phyloP scores from a whole-genome alignment of 164 flowering plant species.

The Euptelea pleiosperma region DNA sequence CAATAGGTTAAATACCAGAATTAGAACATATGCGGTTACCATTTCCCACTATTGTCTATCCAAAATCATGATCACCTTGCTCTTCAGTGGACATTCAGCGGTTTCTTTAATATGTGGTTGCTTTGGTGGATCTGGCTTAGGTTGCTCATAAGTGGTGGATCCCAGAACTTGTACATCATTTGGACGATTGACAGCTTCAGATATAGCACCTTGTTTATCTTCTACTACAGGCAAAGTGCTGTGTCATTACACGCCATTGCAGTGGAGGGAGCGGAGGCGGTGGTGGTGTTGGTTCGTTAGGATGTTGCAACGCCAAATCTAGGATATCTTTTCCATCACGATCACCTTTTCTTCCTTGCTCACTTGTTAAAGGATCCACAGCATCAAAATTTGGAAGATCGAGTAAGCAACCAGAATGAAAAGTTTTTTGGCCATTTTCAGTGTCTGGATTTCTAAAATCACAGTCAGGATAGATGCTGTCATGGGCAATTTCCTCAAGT shows the following conservation, averaged over 20 bases:
- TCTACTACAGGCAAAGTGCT: slow-evolving; percentile 22
- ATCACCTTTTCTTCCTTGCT: slow-evolving; percentile 16
- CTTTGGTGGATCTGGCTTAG: slow-evolving; percentile 25
- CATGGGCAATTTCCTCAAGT: slow-evolving; percentile 23
- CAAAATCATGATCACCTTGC: slow-evolving; percentile 41
- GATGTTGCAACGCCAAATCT: slow-evolving; percentile 10
- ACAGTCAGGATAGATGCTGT: slow-evolving; percentile 11
- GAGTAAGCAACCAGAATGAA: slow-evolving; percentile 22
- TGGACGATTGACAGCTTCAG: slow-evolving; percentile 26
- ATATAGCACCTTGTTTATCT: slow-evolving; percentile 21
- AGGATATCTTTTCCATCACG: slow-evolving; percentile 12
- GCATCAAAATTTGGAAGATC: slow-evolving; percentile 47
- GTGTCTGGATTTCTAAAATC: slow-evolving; percentile 16
- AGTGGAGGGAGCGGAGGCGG: slow-evolving; percentile 68
- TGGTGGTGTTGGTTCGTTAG: slow-evolving; percentile 30
- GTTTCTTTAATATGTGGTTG: slow-evolving; percentile 25
- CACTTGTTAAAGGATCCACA: slow-evolving; percentile 19
- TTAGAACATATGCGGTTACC: background rate
- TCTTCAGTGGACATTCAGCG: slow-evolving; percentile 18
- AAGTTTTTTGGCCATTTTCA: slow-evolving; percentile 23
- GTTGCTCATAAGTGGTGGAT: slow-evolving; percentile 23
- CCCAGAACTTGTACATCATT: slow-evolving; percentile 20
- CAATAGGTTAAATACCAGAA: background rate
- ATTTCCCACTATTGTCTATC: no score
- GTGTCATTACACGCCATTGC: slow-evolving; percentile 43